phyloP scores from a whole-genome alignment of 306 rosid species.

The Psophocarpus tetragonolobus region DNA sequence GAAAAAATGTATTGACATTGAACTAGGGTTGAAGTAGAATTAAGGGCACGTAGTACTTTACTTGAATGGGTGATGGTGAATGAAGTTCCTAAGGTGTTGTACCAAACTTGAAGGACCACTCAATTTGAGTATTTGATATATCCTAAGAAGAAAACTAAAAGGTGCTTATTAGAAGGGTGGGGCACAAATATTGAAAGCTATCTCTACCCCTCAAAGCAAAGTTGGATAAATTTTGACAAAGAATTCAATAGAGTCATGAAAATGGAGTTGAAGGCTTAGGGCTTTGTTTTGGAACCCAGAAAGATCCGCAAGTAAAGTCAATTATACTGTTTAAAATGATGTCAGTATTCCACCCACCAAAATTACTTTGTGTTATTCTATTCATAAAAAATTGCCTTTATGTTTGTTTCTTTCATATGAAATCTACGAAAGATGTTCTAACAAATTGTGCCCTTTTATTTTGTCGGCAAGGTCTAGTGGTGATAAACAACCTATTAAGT shows the following conservation, averaged over 20 bases:
- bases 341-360: conserved; percentile 20
- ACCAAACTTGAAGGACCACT: conserved; percentile 4
- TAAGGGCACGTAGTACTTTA: background rate
- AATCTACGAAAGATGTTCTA: conserved; percentile 8
- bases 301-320: conserved; percentile 29
- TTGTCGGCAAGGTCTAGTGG: conserved; percentile 30
- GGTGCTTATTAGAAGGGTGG: conserved; percentile 10
- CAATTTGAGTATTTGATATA: background rate
- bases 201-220: background rate
- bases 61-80: conserved; percentile 18
- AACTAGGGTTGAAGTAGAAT: background rate
- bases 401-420: background rate
- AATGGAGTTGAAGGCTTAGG: background rate
- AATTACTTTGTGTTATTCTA: background rate
- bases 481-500: background rate
- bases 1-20: background rate
- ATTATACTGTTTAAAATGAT: conserved; percentile 18
- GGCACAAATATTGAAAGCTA: conserved; percentile 21
- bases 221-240: conserved; percentile 17
- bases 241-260: conserved; percentile 31
- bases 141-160: background rate
- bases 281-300: conserved; percentile 5
- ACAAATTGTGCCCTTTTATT: background rate
- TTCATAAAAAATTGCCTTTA: background rate
- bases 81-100: background rate